Conservation (phyloP, 2,329 filamentous ascomycete genomes). For the Trichophyton verrucosum region DNA sequence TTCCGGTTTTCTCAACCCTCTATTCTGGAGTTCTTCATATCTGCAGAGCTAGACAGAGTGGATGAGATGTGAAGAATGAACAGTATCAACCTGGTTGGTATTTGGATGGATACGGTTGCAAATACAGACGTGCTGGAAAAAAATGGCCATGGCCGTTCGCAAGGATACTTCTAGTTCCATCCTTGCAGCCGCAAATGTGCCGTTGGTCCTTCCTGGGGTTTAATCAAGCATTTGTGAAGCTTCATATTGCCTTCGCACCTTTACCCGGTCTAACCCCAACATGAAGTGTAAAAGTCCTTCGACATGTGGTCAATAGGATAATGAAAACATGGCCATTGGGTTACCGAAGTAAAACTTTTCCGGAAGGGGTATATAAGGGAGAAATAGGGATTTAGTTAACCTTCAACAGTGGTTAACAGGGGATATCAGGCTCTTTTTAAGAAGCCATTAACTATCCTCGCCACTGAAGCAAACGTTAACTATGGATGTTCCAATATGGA, state of each 20-base stretch:
- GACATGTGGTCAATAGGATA: not conserved
- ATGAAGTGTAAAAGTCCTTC: not conserved
- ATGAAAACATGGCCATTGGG: not conserved
- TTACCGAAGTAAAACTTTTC: not conserved
- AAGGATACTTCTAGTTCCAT: conserved; percentile 15
- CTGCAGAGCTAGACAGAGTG: conserved; percentile 9
- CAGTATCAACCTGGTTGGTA: not conserved
- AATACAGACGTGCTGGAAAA: not conserved
- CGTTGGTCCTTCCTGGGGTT: conserved; percentile 22
- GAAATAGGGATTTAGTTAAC: too few relatives aligned
- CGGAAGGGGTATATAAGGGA: not conserved
- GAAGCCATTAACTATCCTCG: too few relatives aligned
- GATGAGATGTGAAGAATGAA: conserved; percentile 4
- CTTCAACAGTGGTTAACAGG: too few relatives aligned
- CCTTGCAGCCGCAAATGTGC: conserved; percentile 17
- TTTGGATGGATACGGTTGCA: not conserved
- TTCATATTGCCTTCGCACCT: conserved; percentile 12
- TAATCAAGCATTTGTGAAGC: conserved; percentile 23
- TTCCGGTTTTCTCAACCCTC: conserved; percentile 29
- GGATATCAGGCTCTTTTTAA: too few relatives aligned
- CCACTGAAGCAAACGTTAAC: too few relatives aligned
- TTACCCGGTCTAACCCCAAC: not conserved
- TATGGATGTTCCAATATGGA: too few relatives aligned
- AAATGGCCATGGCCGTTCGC: conserved; percentile 17
- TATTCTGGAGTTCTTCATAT: conserved; percentile 28